These are phyloP conservation scores for Puya raimondii DNA, from an alignment of 176 grass and related monocot species.

Conservation along the genomic window DNA sequence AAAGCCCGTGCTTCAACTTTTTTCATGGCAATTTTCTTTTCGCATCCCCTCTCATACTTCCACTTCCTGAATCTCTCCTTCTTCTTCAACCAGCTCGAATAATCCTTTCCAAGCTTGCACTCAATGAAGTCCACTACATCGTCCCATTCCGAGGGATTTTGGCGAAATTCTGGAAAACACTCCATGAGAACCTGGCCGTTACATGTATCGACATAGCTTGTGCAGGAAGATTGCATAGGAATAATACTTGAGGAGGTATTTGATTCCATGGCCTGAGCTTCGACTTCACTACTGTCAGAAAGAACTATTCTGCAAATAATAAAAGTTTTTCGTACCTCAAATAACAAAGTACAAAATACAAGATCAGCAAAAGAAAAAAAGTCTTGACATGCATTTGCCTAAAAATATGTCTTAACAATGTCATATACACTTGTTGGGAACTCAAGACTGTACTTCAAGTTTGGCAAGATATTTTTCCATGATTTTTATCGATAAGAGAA, in stretches of 20 bases:
- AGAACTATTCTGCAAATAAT: neutral
- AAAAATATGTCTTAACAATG: no score
- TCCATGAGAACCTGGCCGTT: constrained; percentile 13
- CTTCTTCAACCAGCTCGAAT: constrained; percentile 13
- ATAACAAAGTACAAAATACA: no score
- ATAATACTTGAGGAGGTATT: neutral
- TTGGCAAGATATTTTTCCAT: no score
- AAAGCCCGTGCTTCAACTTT: neutral
- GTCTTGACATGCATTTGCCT: no score
- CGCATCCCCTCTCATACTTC: constrained; percentile 3
- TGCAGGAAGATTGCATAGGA: neutral
- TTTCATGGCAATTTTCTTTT: neutral
- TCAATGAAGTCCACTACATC: constrained; percentile 41
- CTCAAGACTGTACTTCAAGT: no score
- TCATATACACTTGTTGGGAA: no score
- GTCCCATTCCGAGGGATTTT: constrained; percentile 11
- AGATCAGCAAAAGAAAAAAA: no score
- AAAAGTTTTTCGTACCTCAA: no score
- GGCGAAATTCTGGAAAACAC: neutral
- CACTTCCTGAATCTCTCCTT: constrained; percentile 22
- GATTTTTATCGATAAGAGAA: no score
- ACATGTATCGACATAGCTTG: neutral
- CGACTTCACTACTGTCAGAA: neutral
- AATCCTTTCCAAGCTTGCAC: constrained; percentile 28
- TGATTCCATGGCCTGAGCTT: neutral